Evolutionary conservation across 2,329 filamentous ascomycete genomes (phyloP).

Genomic region (Colletotrichum caudatum): DNA sequence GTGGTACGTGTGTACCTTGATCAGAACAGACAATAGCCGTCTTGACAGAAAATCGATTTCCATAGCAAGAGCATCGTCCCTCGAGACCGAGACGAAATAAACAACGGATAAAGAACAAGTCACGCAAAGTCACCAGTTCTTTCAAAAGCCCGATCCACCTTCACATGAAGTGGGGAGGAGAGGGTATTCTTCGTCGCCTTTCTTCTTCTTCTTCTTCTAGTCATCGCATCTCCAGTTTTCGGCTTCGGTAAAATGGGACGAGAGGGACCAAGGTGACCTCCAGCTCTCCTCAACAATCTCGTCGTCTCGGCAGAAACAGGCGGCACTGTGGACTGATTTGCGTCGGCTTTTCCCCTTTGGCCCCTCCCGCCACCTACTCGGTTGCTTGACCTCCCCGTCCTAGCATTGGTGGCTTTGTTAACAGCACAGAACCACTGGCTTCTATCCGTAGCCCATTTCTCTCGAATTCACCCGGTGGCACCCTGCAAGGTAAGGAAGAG

Average conservation of each 20-base stretch:
- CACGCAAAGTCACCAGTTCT: slow-evolving; percentile 20
- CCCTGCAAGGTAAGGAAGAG: slow-evolving; percentile 29
- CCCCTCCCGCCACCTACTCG: slow-evolving; percentile 25
- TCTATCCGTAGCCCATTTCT: not conserved
- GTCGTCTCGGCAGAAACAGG: slow-evolving; percentile 7
- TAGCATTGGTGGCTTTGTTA: slow-evolving; percentile 38
- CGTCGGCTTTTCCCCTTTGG: slow-evolving; percentile 27
- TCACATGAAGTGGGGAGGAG: slow-evolving; percentile 37
- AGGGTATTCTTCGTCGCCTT: slow-evolving; percentile 1
- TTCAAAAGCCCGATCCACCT: slow-evolving; percentile 20
- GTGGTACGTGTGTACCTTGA: not conserved
- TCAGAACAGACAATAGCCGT: not conserved
- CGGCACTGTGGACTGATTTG: slow-evolving; percentile 35
- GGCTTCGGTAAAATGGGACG: slow-evolving; percentile 21
- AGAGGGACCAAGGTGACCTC: slow-evolving; percentile 12
- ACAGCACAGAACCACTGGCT: slow-evolving; percentile 7
- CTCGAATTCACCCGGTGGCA: slow-evolving; percentile 33
- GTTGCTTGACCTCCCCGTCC: slow-evolving; percentile 18
- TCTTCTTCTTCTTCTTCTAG: not conserved
- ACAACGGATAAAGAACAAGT: not conserved
- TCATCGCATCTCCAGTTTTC: slow-evolving; percentile 35
- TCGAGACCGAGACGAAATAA: not conserved
- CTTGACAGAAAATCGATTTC: not conserved
- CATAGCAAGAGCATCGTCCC: not conserved
- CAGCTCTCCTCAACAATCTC: slow-evolving; percentile 37